A percentile compares a stretch with the other conserved stretches of the same genome.
phyloP scores from a whole-genome alignment of 768 basidiomycete species.

The Trametes elegans region DNA sequence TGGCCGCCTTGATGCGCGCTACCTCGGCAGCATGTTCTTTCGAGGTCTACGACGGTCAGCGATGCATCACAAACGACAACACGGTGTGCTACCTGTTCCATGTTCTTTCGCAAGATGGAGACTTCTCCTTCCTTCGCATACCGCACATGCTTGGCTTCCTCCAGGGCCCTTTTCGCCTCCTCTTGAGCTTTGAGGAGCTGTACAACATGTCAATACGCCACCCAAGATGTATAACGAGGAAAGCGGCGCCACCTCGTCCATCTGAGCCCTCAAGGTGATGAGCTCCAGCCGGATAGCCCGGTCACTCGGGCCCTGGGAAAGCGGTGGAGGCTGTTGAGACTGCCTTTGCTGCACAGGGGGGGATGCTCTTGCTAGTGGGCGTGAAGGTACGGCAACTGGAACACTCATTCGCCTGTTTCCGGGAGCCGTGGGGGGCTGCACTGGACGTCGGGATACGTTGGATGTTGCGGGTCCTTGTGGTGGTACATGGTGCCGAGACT shows the following conservation, averaged over 20 bases:
- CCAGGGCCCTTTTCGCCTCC: slow-evolving; percentile 43
- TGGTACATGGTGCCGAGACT: too few species aligned
- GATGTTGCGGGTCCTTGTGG: too few species aligned
- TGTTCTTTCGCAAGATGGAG: slow-evolving; percentile 57
- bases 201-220: slow-evolving; percentile 6
- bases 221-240: background rate
- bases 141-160: slow-evolving; percentile 48
- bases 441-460: too few species aligned
- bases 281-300: slow-evolving; percentile 9
- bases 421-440: background rate
- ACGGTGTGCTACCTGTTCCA: slow-evolving; percentile 53
- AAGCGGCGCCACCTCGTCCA: slow-evolving; percentile 45
- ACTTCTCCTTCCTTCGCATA: slow-evolving; percentile 72
- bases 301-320: slow-evolving; percentile 1
- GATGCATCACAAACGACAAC: background rate
- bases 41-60: slow-evolving; percentile 39
- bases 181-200: slow-evolving; percentile 54
- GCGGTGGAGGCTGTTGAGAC: background rate
- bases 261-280: slow-evolving; percentile 29
- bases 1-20: slow-evolving; percentile 53
- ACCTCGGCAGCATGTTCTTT: slow-evolving; percentile 60
- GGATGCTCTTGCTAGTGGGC: background rate
- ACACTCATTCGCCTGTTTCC: background rate
- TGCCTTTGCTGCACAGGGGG: background rate
- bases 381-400: background rate